Conservation (phyloP, 257 asterid genomes). For the Euphrasia confusa region DNA sequence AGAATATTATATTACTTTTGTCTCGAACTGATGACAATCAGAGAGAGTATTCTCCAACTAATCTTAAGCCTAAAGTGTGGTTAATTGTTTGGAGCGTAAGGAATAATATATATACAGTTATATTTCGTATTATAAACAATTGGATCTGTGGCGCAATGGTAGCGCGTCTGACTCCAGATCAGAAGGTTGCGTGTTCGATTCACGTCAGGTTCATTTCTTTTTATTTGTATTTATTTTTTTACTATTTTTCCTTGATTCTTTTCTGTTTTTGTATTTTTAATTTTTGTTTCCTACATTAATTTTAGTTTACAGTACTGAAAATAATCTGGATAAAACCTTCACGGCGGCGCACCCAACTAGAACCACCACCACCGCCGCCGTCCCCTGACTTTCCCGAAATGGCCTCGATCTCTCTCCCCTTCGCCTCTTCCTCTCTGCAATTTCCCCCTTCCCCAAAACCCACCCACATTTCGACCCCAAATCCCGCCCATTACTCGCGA, state of each 20-base stretch:
- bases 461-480: constrained; percentile 22
- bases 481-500: constrained; percentile 15
- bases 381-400: constrained; percentile 7
- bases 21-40: no score
- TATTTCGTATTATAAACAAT: no score
- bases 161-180: constrained; percentile 99
- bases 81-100: no score
- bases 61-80: no score
- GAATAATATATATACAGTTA: no score
- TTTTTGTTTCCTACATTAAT: no score
- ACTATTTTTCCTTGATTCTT: no score
- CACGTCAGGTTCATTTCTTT: constrained; percentile 81
- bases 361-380: constrained; percentile 1
- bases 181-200: constrained; percentile 99
- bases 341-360: constrained; percentile 27
- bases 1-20: no score
- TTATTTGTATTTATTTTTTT: no score
- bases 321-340: neutral
- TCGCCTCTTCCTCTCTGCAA: constrained; percentile 26
- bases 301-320: neutral
- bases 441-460: constrained; percentile 21
- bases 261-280: no score
- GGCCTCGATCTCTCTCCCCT: constrained; percentile 28
- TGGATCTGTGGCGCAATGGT: constrained; percentile 96
- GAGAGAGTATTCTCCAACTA: no score